Evolutionary conservation across 108 stramenopile species (phyloP).

Genomic region (Fistulifera pelliculosa): DNA sequence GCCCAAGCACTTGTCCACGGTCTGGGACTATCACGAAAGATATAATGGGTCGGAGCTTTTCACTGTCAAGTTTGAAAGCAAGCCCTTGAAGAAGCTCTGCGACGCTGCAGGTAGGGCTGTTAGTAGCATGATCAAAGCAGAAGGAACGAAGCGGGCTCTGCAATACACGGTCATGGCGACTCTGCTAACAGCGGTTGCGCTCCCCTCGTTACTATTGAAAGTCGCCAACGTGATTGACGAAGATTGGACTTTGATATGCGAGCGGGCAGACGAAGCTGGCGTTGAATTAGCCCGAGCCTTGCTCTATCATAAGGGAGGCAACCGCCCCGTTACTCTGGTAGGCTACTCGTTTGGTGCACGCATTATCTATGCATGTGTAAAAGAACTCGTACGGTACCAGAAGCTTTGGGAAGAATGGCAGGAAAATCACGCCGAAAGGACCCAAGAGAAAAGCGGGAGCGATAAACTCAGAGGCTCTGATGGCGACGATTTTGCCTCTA

Average conservation of each 20-base stretch:
- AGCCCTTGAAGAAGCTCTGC: conserved; percentile 33
- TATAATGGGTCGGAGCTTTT: conserved; percentile 47
- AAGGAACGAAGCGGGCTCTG: conserved; percentile 24
- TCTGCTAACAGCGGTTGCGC: conserved; percentile 40
- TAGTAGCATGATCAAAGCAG: too few species aligned
- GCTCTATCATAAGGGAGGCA: conserved; percentile 48
- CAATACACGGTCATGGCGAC: conserved; percentile 43
- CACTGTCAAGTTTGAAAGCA: conserved; percentile 58
- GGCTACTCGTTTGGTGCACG: conserved; percentile 89
- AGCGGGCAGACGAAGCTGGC: conserved; percentile 82
- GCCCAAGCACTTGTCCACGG: conserved; percentile 21
- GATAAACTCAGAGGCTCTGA: conserved; percentile 12
- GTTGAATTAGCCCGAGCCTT: conserved; percentile 68
- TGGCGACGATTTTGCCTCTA: conserved; percentile 19
- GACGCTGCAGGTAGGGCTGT: conserved; percentile 25
- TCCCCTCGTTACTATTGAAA: conserved; percentile 38
- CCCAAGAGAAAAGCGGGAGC: conserved; percentile 23
- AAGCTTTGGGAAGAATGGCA: conserved; percentile 47
- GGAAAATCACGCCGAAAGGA: conserved; percentile 6
- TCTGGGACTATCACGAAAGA: conserved; percentile 53
- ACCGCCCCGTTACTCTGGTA: conserved; percentile 81
- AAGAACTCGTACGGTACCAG: conserved; percentile 60
- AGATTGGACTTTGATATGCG: conserved; percentile 61
- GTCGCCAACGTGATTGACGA: conserved; percentile 63
- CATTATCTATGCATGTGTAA: conserved; percentile 74